Percentiles rank a stretch among this genome's conserved stretches.
These are phyloP conservation scores for Sequoia sempervirens DNA, from an alignment of 75 land plant species.

Conservation along the genomic window DNA sequence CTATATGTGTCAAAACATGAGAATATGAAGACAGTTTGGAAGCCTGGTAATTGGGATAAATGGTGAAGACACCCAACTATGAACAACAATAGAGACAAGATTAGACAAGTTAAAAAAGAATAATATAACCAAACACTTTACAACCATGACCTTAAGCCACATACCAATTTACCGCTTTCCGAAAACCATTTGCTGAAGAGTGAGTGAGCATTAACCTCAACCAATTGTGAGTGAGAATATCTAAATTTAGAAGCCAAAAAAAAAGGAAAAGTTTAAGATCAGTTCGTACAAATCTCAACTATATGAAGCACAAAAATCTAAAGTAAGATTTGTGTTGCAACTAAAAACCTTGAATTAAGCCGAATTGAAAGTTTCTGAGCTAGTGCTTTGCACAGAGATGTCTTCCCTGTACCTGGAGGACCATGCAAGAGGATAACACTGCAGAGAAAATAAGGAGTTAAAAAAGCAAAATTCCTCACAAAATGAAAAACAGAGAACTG, in stretches of 20 bases:
- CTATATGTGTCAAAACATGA: too few species aligned
- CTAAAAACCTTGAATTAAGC: conserved; percentile 56
- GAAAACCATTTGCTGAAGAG: conserved; percentile 99
- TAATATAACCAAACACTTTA: neutral
- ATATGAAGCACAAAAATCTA: neutral
- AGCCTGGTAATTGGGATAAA: neutral
- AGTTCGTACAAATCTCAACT: neutral
- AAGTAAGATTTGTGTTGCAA: neutral
- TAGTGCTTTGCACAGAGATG: conserved; percentile 89
- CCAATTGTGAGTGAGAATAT: conserved; percentile 65
- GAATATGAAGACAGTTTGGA: too few species aligned
- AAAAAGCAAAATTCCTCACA: neutral
- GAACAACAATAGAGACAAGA: neutral
- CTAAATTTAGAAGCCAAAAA: conserved; percentile 24
- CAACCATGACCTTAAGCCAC: conserved; percentile 10
- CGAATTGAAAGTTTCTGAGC: conserved; percentile 92
- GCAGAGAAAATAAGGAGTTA: conserved; percentile 8
- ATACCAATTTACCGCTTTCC: conserved; percentile 96
- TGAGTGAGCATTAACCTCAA: conserved; percentile 97
- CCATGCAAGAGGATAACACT: conserved; percentile 92
- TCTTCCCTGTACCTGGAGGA: conserved; percentile 97
- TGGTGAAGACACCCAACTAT: neutral
- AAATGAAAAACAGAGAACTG: neutral
- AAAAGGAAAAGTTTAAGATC: neutral
- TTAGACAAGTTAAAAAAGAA: neutral